Base-by-base conservation (phyloP, 78 protist genomes). In the Dictyostelium purpureum region DNA sequence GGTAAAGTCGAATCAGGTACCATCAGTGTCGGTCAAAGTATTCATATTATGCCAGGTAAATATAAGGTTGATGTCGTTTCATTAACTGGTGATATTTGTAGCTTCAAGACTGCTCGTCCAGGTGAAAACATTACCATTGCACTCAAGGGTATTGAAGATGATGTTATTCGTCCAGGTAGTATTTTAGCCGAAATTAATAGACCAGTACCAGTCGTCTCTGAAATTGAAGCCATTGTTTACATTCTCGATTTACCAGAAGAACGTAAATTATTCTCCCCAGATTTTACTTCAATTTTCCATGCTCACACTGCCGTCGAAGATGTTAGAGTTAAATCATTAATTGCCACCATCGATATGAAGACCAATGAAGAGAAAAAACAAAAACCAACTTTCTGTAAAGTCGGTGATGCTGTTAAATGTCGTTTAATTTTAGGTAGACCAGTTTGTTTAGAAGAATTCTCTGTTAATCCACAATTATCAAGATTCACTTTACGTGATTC, bases 401-500 rank as follows among this genome's bases (percentile, higher is more conserved):
- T 63, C 56, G 98, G 96, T 59, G 90, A 94, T 2, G 40, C 96
- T 16, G 90, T 77, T 26, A 76, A 96, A 31, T 96, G 85, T 21
- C 96, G 97, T 35, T 4, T 98, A 45, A 87, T 82, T 69, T 42
- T 88, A 4, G 9, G 28, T 16, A 38, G 57, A 33, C 21, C 96
- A n/a, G 69, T 98, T 63, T 94, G 97, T 79, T 31, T 97, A 0
- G 99, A 96, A 83, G 56, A 54, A 12, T 98, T 79, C 92, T 51
- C 96, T 63, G 63, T 73, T n/a, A 88, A 87, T 67, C 96, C 94
- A 49, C 97, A 96, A 83, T 52, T 98, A 10, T 98, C 99, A 19
- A 85, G 99, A 51, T 99, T 99, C 97, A 97, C 97, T 42, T 76
- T 99, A 1, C 95, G 99, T 31, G 98, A 97, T 42, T 97, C 96